Conservation (phyloP, 2,329 filamentous ascomycete species). For the Cladobotryum protrusum region DNA sequence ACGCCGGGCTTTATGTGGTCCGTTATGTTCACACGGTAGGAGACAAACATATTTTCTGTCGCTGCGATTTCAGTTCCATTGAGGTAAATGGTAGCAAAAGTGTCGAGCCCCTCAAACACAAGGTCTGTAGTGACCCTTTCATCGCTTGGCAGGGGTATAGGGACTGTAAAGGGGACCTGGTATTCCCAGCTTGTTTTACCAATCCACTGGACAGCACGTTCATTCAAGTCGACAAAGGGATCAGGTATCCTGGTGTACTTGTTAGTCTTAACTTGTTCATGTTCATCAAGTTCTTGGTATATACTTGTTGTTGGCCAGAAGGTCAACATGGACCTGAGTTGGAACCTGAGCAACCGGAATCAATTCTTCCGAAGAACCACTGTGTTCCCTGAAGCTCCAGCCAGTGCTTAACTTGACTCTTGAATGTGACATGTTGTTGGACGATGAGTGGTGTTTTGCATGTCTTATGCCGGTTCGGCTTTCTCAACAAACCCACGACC, state of each 20-base stretch:
- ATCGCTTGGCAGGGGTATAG: not conserved
- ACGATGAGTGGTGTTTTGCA: not conserved
- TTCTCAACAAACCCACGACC: too few relatives aligned
- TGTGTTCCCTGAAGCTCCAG: constrained; percentile 22
- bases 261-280: not conserved
- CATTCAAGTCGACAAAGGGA: constrained; percentile 56
- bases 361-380: constrained; percentile 24
- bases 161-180: constrained; percentile 29
- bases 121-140: constrained; percentile 32
- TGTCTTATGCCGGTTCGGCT: too few relatives aligned
- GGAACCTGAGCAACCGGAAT: constrained; percentile 29
- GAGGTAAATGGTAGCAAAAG: constrained; percentile 52
- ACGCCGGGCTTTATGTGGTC: constrained; percentile 27
- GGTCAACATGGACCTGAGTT: constrained; percentile 32
- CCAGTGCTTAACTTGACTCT: constrained; percentile 15
- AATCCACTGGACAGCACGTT: constrained; percentile 54
- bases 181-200: constrained; percentile 58
- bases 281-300: not conserved
- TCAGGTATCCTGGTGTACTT: constrained; percentile 39
- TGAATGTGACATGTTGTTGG: constrained; percentile 3
- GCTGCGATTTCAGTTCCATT: constrained; percentile 48
- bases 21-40: constrained; percentile 48
- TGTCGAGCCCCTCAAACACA: constrained; percentile 59
- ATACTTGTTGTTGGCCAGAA: constrained; percentile 31
- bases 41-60: constrained; percentile 60